Conservation (phyloP, 441 rosid genomes). For the Mallotus japonicus region DNA sequence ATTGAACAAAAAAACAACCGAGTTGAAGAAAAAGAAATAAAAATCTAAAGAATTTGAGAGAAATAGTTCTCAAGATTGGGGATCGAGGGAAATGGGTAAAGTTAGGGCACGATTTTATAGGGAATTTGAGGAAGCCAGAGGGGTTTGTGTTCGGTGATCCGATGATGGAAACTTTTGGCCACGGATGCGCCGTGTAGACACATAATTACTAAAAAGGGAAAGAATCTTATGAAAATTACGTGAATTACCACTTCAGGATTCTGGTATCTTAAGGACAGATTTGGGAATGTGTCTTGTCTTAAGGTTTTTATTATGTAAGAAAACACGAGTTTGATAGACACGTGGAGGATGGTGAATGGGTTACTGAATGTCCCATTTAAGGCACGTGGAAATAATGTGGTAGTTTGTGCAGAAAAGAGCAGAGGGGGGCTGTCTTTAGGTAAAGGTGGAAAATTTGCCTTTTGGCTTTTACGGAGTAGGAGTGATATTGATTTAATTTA, state of each 20-base stretch:
- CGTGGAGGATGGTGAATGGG: neutral
- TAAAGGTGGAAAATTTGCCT: neutral
- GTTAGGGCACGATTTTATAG: conserved; percentile 28
- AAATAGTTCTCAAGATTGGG: conserved; percentile 8
- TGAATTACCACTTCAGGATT: conserved; percentile 18
- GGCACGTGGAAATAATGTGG: neutral
- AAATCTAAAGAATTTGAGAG: conserved; percentile 10
- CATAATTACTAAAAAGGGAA: conserved; percentile 22
- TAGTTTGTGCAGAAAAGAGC: neutral
- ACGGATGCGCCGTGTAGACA: neutral
- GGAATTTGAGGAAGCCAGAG: neutral
- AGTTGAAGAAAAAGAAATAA: neutral
- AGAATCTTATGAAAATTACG: conserved; percentile 23
- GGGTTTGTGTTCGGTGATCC: conserved; percentile 17
- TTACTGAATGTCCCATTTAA: neutral
- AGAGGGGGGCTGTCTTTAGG: neutral
- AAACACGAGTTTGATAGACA: neutral
- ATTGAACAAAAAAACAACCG: conserved; percentile 2
- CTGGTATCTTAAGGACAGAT: conserved; percentile 13
- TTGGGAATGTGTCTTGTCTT: conserved; percentile 1
- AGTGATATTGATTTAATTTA: too few relatives aligned
- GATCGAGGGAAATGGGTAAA: conserved; percentile 13
- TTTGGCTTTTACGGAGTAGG: neutral
- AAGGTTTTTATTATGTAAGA: neutral
- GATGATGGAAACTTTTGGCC: neutral